Base-by-base conservation (phyloP, 2,329 filamentous ascomycete species). In the Chaetothyriales sp. region DNA sequence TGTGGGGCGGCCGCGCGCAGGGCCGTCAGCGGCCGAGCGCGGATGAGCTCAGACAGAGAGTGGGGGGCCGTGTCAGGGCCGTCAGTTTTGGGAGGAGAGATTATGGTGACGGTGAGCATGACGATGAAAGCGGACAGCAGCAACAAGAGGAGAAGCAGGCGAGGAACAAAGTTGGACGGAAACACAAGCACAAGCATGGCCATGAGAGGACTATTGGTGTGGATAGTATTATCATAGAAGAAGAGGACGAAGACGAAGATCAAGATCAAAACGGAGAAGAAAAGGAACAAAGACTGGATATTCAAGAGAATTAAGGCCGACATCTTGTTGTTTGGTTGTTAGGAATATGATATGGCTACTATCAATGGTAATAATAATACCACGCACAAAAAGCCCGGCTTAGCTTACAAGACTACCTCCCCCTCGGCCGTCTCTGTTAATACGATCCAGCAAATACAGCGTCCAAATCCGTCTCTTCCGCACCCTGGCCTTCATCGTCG, bases 21-120 rank as follows among this genome's bases (percentile, higher is more conserved):
- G 80, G 81, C 4, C 73, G 74, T 58, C 72, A 73, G 52, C 70
- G 78, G 55, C 82, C 82, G 5, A 70, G 78, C 56, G 80, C 78
- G 37, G 81, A 81, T 13, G 82, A 74, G 60, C 67, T 85, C 49
- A 77, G 71, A 47, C 78, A 80, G 13, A 29, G 56, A 8, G 43
- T 40, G 19, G 33, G 59, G 1, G 20, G 19, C 13, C 18, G 46
- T 2, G 28, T 28, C 4, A 33, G 19, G 44, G 44, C 10, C 1
- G 4, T 46, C n/a, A 28, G 44, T 19, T 28, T 46, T 20, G 22
- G 22, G 44, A 46, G 40, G 40, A 44, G 40, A 44, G 22, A 22
- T 22, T 5, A 22, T 47, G 46, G 18, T 48, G 25, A 40, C 10
- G 25, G 20, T 40, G 13, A 19, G 7, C 15, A 3, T 20, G 47